These are phyloP conservation scores for Arthrinium puccinioides DNA, from an alignment of 2,329 filamentous ascomycete species.

Conservation along the genomic window DNA sequence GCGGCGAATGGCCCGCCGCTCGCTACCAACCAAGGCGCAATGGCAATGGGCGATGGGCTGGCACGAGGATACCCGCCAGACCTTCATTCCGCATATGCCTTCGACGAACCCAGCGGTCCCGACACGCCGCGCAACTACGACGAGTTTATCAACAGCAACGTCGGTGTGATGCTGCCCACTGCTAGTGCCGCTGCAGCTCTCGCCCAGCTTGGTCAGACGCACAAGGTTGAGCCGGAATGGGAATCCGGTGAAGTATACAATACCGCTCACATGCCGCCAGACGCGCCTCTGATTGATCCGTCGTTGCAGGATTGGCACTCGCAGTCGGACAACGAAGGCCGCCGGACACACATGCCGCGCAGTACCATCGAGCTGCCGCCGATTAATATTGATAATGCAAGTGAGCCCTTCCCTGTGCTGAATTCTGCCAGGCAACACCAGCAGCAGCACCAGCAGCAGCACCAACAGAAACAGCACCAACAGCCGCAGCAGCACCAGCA, in stretches of 20 bases:
- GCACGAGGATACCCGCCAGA: constrained; percentile 50
- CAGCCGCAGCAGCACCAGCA: too few relatives aligned
- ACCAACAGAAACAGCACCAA: too few relatives aligned
- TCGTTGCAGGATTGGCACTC: constrained; percentile 55
- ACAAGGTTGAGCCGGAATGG: constrained; percentile 70
- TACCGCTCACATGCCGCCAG: constrained; percentile 1
- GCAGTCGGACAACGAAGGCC: constrained; percentile 64
- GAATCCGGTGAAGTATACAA: constrained; percentile 66
- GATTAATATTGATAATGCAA: constrained; percentile 62
- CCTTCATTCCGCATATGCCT: constrained; percentile 54
- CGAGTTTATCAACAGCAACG: constrained; percentile 44
- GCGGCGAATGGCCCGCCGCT: neutral
- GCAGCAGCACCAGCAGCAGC: too few relatives aligned
- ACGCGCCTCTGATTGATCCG: constrained; percentile 6
- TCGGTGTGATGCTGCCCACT: constrained; percentile 56
- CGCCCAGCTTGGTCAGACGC: constrained; percentile 71
- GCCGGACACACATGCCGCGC: constrained; percentile 54
- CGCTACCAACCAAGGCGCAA: neutral
- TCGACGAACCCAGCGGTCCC: constrained; percentile 56
- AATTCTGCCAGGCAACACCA: constrained; percentile 41
- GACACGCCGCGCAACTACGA: constrained; percentile 63
- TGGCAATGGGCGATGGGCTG: constrained; percentile 7
- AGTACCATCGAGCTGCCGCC: constrained; percentile 68
- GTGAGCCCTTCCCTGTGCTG: constrained; percentile 62
- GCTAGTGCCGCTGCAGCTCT: constrained; percentile 79